These are phyloP conservation scores for Suhomyces terraborum DNA, from an alignment of 1,139 yeast species.

Conservation along the genomic window DNA sequence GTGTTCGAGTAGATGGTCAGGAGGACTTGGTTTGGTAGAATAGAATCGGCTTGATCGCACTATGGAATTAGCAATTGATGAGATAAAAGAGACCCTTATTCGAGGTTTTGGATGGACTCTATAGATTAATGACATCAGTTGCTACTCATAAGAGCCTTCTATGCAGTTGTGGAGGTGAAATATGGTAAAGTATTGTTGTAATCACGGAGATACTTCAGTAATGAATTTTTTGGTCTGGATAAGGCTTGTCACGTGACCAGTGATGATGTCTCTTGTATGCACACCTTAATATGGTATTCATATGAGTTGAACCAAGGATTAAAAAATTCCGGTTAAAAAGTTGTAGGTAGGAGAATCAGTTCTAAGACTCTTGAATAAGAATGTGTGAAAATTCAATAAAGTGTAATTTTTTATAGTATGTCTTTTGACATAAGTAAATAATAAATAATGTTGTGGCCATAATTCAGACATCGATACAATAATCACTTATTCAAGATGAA, in stretches of 20 bases:
- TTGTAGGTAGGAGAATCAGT: no score
- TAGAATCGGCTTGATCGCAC: slow-evolving; percentile 1
- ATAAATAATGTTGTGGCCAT: no score
- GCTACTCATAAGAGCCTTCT: background rate
- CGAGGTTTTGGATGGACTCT: slow-evolving; percentile 14
- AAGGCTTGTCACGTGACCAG: background rate
- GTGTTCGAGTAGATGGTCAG: no score
- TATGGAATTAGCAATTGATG: background rate
- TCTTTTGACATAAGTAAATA: no score
- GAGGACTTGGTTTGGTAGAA: background rate
- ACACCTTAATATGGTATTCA: background rate
- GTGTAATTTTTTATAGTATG: no score
- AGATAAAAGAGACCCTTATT: slow-evolving; percentile 8
- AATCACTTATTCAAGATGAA: no score
- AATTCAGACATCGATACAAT: no score
- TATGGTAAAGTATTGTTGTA: background rate
- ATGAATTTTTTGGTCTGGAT: background rate
- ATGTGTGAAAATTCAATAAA: no score
- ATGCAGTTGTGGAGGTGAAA: no score
- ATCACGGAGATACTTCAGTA: background rate
- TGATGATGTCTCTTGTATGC: background rate
- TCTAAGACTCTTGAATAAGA: no score
- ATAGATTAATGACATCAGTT: slow-evolving; percentile 1
- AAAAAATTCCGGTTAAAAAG: no score
- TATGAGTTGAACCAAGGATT: no score